A percentile compares a stretch with the other conserved stretches of the same genome.
phyloP scores from a whole-genome alignment of 495 filamentous ascomycete genomes.

The Talaromyces borbonicus region DNA sequence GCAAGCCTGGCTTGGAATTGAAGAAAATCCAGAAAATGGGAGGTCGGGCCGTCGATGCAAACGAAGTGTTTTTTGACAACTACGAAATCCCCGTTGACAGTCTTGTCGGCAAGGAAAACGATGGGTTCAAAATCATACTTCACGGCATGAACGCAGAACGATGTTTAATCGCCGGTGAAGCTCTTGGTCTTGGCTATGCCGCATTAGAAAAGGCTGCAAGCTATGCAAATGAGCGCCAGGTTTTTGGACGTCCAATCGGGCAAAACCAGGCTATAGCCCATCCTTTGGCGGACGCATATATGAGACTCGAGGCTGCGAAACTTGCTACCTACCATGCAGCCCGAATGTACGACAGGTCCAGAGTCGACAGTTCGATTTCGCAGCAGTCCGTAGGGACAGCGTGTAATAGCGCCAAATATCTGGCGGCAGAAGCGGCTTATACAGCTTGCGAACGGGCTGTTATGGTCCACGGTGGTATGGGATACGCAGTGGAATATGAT shows the following conservation, averaged over 20 bases:
- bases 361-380: constrained; percentile 42
- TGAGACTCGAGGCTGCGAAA: constrained; percentile 61
- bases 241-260: constrained; percentile 56
- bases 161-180: constrained; percentile 56
- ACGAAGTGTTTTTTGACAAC: constrained; percentile 62
- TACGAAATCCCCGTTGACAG: constrained; percentile 45
- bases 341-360: constrained; percentile 46
- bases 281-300: constrained; percentile 53
- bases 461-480: constrained; percentile 54
- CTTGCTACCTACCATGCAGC: constrained; percentile 59
- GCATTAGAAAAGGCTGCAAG: constrained; percentile 44
- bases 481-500: constrained; percentile 57
- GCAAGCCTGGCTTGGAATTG: constrained; percentile 46
- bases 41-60: constrained; percentile 54
- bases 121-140: constrained; percentile 57
- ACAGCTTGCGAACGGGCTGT: constrained; percentile 50
- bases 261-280: constrained; percentile 57
- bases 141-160: constrained; percentile 69
- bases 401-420: constrained; percentile 57
- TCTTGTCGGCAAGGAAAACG: constrained; percentile 50
- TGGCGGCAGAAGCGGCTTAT: constrained; percentile 61
- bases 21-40: constrained; percentile 69
- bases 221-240: constrained; percentile 49
- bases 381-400: constrained; percentile 60
- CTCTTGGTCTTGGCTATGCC: constrained; percentile 55